Conservation (phyloP, 2,329 filamentous ascomycete species). For the Fusarium miscanthi region DNA sequence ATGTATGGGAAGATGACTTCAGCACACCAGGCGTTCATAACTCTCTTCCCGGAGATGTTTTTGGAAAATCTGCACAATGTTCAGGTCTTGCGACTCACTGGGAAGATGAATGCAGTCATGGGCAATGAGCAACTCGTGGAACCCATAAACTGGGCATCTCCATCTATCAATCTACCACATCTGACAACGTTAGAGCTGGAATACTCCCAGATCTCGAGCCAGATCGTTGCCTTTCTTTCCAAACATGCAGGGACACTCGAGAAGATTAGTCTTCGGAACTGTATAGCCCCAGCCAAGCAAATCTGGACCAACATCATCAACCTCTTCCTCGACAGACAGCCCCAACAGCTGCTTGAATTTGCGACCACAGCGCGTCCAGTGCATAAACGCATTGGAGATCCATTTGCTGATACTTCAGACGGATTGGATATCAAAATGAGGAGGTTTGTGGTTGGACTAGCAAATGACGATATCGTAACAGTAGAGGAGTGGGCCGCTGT, state of each 20-base stretch:
- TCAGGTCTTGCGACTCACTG: neutral
- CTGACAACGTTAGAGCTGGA: neutral
- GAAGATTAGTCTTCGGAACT: neutral
- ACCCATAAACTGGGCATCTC: constrained; percentile 7
- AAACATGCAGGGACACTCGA: neutral
- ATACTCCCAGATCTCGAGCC: neutral
- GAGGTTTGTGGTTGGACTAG: constrained; percentile 1
- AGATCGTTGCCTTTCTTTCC: neutral
- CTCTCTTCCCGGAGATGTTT: neutral
- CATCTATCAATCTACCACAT: neutral
- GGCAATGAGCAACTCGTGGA: neutral
- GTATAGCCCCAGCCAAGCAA: neutral
- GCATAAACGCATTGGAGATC: neutral
- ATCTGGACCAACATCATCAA: neutral
- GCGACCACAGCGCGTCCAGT: neutral
- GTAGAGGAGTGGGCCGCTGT: neutral
- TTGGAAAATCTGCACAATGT: neutral
- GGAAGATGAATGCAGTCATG: neutral
- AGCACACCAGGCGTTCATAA: neutral
- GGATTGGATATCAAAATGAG: neutral
- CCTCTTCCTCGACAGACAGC: neutral
- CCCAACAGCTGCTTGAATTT: neutral
- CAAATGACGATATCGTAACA: neutral
- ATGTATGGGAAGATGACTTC: neutral
- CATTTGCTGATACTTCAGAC: neutral